Evolutionary conservation across 495 filamentous ascomycete genomes (phyloP).

Genomic region (Bombardia bombarda): DNA sequence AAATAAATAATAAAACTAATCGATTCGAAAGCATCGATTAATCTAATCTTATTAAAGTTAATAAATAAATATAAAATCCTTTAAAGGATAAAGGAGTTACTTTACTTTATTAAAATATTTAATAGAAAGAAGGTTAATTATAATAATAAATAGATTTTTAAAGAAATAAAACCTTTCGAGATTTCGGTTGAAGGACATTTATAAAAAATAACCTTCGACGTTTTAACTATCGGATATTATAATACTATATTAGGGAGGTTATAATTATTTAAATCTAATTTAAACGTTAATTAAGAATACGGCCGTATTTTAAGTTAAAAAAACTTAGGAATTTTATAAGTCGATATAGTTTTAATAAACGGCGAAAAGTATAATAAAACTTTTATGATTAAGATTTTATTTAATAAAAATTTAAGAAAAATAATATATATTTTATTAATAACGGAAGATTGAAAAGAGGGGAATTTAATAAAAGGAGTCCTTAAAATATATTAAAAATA

Average conservation of each 20-base stretch:
- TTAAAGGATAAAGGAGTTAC: background rate
- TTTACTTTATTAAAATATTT: background rate
- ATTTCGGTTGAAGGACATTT: background rate
- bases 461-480: background rate
- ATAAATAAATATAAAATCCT: background rate
- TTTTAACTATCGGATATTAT: background rate
- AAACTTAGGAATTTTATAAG: background rate
- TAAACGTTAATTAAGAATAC: background rate
- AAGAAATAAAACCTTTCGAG: background rate
- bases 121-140: background rate
- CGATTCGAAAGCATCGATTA: too few species aligned
- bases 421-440: background rate
- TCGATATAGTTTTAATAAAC: background rate
- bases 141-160: background rate
- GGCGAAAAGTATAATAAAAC: background rate
- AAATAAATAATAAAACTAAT: background rate
- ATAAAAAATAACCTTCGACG: background rate
- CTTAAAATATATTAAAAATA: background rate
- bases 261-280: background rate
- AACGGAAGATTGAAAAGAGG: background rate
- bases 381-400: background rate
- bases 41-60: conserved; percentile 1
- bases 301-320: background rate
- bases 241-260: background rate
- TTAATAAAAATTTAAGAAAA: background rate